phyloP scores from a whole-genome alignment of 1,284 basidiomycete genomes.

The Leccinum angustisporum region DNA sequence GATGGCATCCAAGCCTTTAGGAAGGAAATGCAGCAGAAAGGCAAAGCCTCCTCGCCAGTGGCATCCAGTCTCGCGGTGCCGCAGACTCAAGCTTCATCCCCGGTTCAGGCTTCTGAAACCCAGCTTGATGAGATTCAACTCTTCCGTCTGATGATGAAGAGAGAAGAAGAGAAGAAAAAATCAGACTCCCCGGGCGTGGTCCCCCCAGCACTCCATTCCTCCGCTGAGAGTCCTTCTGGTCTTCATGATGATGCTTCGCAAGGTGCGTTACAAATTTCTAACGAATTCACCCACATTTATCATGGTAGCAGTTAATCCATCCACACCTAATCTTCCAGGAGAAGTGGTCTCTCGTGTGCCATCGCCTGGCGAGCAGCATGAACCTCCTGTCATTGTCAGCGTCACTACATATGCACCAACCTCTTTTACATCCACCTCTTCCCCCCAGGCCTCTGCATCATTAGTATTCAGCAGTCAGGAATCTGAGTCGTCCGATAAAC shows the following conservation, averaged over 20 bases:
- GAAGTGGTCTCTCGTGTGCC: constrained; percentile 12
- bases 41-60: constrained; percentile 36
- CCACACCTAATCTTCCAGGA: constrained; percentile 7
- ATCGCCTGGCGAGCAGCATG: constrained; percentile 14
- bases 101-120: constrained; percentile 30
- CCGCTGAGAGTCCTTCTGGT: constrained; percentile 12
- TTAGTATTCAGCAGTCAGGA: constrained; percentile 19
- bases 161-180: constrained; percentile 72
- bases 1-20: constrained; percentile 91
- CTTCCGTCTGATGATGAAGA: constrained; percentile 84
- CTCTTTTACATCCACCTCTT: constrained; percentile 11
- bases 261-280: constrained; percentile 20
- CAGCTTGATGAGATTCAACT: constrained; percentile 81
- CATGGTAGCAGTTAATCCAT: constrained; percentile 14
- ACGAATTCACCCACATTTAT: constrained; percentile 15
- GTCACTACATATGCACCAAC: constrained; percentile 2
- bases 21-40: constrained; percentile 82
- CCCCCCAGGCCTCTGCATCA: constrained; percentile 15
- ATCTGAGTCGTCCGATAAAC: constrained; percentile 30
- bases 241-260: constrained; percentile 16
- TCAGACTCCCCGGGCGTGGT: constrained; percentile 29
- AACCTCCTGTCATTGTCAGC: not conserved
- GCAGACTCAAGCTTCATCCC: constrained; percentile 33
- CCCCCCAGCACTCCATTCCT: not conserved
- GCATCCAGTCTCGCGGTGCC: constrained; percentile 13